These are phyloP conservation scores for Chaetomidium leptoderma DNA, from an alignment of 495 filamentous ascomycete species.

Conservation along the genomic window DNA sequence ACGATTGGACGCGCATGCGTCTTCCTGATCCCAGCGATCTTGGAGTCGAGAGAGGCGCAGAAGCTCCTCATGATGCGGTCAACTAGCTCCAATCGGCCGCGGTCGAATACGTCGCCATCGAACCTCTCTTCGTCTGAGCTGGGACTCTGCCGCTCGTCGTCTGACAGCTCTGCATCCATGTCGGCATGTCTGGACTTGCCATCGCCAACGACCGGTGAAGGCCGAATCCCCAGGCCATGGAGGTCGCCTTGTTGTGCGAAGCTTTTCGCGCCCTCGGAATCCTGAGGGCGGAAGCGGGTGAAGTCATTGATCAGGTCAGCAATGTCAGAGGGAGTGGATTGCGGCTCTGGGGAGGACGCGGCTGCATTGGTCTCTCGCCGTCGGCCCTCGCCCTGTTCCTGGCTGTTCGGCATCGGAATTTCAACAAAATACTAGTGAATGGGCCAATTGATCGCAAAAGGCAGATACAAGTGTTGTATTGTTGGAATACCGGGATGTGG, in stretches of 20 bases:
- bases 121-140: constrained; percentile 5
- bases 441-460: no score
- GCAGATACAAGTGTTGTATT: no score
- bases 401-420: no score
- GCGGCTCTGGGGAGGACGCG: neutral
- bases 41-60: constrained; percentile 22
- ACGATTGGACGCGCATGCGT: neutral
- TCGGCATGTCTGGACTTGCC: neutral
- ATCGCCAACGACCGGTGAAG: neutral
- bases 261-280: neutral
- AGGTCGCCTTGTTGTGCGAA: neutral
- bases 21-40: constrained; percentile 8
- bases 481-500: no score
- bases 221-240: neutral
- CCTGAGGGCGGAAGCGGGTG: neutral
- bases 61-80: constrained; percentile 30
- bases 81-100: constrained; percentile 15
- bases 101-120: neutral
- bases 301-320: neutral
- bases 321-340: neutral
- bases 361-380: no score
- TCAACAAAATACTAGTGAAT: no score
- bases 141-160: constrained; percentile 1
- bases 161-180: neutral
- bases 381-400: no score